Evolutionary conservation across 148 eudicot genomes (phyloP).

Genomic region (Vaccinium macrocarpon): DNA sequence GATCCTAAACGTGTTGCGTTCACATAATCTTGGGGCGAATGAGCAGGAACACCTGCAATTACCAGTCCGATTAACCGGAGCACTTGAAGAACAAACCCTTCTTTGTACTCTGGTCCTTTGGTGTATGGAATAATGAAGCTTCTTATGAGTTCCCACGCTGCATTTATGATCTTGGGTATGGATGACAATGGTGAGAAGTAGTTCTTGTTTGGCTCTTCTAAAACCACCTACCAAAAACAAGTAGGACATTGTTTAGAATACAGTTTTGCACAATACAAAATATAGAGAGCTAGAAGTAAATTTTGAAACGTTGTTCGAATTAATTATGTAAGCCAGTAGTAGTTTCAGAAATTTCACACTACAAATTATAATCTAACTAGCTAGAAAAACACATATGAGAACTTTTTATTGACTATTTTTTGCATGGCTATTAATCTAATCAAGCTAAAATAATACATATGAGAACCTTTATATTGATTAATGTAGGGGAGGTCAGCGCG

Average conservation of each 20-base stretch:
- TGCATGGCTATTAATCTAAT: no score
- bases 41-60: constrained; percentile 41
- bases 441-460: no score
- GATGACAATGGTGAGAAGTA: constrained; percentile 17
- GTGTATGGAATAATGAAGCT: constrained; percentile 40
- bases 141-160: constrained; percentile 61
- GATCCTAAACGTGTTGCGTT: constrained; percentile 45
- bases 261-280: neutral
- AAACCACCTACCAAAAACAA: constrained; percentile 24
- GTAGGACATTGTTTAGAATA: neutral
- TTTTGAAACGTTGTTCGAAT: no score
- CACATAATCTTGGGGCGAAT: constrained; percentile 55
- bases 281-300: no score
- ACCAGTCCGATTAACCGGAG: constrained; percentile 37
- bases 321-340: no score
- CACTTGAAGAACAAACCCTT: constrained; percentile 32
- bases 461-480: no score
- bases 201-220: constrained; percentile 32
- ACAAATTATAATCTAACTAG: no score
- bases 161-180: constrained; percentile 31
- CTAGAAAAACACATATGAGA: no score
- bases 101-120: constrained; percentile 48
- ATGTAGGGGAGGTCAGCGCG: no score
- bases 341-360: no score
- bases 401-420: no score